Base-by-base conservation (phyloP, 2,329 filamentous ascomycete genomes). In the Fusarium citri region DNA sequence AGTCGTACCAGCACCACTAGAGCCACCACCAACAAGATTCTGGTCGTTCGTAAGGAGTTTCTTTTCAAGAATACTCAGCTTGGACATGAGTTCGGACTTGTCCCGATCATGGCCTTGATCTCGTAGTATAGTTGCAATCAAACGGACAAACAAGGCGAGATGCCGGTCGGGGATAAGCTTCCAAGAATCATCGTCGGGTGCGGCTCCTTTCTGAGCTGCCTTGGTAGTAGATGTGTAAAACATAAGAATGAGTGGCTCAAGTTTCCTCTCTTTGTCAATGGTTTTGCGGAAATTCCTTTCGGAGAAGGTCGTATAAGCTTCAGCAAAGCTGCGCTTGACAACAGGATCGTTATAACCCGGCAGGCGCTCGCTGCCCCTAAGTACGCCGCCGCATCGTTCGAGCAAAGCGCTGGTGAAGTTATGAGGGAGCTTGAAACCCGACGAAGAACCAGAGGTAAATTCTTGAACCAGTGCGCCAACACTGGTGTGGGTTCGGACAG, bases 201-300 rank as follows among this genome's bases (percentile, higher is more conserved):
- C 91, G 88, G 78, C 93, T 73, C 74, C 93, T 79, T 92, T 90
- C 75, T 97, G 87, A 66, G 97, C 82, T 31, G 82, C 94, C 79
- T 97, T 97, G 47, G 94, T 97, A 9, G 96, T 94, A 68, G 93
- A 92, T 2, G 94, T 97, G 81, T 97, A 98, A 84, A 99, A 98
- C 69, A 98, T 98, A 72, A 99, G 86, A 54, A 99, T 89, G 54
- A 98, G 83, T 69, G 97, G 94, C 80, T 99, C 96, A 23, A 97
- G 91, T 76, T 95, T 91, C 68, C 95, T 89, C 79, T 98, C 95
- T 81, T 97, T 97, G 77, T 98, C 94, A 84, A 98, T 94, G 63
- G 90, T 91, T 82, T 94, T 97, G 72, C 93, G 91, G 77, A 98
- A 98, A 47, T 89, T 90, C 66, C 91, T 90, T 68, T 97, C 93